Percentiles rank a stretch among this genome's conserved stretches.
These are phyloP conservation scores for Chlamydomonas reinhardtii DNA, from an alignment of 163 green algal genomes.

Conservation along the genomic window DNA sequence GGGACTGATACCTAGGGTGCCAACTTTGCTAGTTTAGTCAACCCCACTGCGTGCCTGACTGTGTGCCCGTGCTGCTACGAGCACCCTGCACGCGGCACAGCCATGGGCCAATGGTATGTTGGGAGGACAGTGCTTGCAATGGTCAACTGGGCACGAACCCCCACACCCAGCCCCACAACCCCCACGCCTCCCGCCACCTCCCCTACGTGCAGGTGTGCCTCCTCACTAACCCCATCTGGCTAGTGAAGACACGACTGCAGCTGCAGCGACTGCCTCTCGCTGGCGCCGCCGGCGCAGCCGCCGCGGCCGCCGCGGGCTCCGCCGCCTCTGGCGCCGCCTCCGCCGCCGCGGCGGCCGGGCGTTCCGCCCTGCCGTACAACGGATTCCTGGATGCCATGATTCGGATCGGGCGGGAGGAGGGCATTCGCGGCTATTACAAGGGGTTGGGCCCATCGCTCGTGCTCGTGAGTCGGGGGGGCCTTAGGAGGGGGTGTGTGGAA, in stretches of 20 bases:
- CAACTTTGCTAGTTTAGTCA: too few relatives aligned
- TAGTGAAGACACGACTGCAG: constrained; percentile 96
- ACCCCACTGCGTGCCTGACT: too few relatives aligned
- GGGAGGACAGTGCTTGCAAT: too few relatives aligned
- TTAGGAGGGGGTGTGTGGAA: background rate
- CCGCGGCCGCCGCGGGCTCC: background rate
- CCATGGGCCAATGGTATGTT: too few relatives aligned
- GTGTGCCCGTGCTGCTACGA: too few relatives aligned
- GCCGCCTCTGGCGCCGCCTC: background rate
- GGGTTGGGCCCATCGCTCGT: constrained; percentile 86
- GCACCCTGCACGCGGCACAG: too few relatives aligned
- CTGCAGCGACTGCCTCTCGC: constrained; percentile 75
- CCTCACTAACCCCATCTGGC: constrained; percentile 96
- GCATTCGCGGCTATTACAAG: constrained; percentile 80
- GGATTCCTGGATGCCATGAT: constrained; percentile 85
- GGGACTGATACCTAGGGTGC: too few relatives aligned
- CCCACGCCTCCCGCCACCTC: too few relatives aligned
- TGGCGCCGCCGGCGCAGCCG: background rate
- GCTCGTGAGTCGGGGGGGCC: too few relatives aligned
- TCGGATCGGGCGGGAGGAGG: constrained; percentile 68
- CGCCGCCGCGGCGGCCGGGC: background rate
- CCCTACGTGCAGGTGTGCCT: constrained; percentile 76
- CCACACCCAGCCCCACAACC: too few relatives aligned
- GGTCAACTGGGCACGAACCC: too few relatives aligned
- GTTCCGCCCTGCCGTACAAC: constrained; percentile 64